Percentiles rank a stretch among this genome's conserved stretches.
Conservation (phyloP, 2,329 filamentous ascomycete genomes). For the Neurospora sp. region DNA sequence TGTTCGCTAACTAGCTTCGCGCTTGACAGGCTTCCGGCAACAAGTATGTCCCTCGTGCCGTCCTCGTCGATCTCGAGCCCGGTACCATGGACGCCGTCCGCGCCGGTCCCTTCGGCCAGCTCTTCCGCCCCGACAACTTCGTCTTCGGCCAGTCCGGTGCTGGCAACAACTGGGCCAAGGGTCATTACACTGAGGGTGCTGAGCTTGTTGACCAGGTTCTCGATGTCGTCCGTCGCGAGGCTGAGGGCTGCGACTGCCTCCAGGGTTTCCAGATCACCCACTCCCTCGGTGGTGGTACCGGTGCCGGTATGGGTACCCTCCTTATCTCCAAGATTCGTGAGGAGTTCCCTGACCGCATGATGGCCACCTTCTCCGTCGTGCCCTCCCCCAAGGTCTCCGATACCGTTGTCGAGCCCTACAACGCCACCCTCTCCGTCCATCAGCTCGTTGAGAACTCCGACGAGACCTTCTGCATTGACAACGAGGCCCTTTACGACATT, state of each 20-base stretch:
- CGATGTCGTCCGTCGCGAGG: constrained; percentile 96
- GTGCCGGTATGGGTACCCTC: constrained; percentile 99
- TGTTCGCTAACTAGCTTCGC: constrained; percentile 11
- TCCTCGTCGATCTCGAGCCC: constrained; percentile 98
- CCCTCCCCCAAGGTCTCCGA: constrained; percentile 99
- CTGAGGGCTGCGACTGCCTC: constrained; percentile 97
- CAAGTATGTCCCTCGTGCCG: constrained; percentile 98
- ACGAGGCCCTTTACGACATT: constrained; percentile 99
- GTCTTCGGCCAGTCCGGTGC: constrained; percentile 99
- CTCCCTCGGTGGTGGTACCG: constrained; percentile 99
- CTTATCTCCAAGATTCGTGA: constrained; percentile 99
- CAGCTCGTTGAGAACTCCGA: constrained; percentile 99
- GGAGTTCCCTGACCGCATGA: constrained; percentile 99
- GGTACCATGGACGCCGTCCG: constrained; percentile 99
- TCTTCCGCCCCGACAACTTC: constrained; percentile 99
- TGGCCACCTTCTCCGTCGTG: constrained; percentile 98
- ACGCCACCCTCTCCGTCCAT: constrained; percentile 96
- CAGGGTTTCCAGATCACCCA: constrained; percentile 99
- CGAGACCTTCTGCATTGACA: constrained; percentile 99
- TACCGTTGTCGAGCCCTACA: constrained; percentile 99
- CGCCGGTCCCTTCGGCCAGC: constrained; percentile 93
- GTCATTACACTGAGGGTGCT: constrained; percentile 99
- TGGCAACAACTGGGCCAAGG: constrained; percentile 99
- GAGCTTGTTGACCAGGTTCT: constrained; percentile 97
- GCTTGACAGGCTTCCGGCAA: constrained; percentile 71